Percentiles rank a stretch among this genome's conserved stretches.
These are phyloP conservation scores for Pulicaria dysenterica DNA, from an alignment of 129 eudicot genomes.

Conservation along the genomic window DNA sequence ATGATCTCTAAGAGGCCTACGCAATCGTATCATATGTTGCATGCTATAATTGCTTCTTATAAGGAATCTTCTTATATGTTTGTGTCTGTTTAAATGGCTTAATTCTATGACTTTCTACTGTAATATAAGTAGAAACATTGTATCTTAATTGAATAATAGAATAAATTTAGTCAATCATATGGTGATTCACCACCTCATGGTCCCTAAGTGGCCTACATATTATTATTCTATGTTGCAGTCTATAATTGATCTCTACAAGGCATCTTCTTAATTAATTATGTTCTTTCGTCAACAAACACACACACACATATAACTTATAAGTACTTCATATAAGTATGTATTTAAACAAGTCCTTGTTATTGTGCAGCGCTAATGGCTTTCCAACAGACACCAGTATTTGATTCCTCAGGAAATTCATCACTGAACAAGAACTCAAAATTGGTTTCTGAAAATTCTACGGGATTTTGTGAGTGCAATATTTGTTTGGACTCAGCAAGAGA, in stretches of 20 bases:
- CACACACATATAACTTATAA: not conserved
- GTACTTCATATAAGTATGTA: not conserved
- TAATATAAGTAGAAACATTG: not conserved
- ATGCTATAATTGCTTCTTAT: slow-evolving; percentile 17
- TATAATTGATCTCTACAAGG: slow-evolving; percentile 15
- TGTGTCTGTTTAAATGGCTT: not conserved
- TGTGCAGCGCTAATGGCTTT: slow-evolving; percentile 54
- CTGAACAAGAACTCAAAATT: slow-evolving; percentile 46
- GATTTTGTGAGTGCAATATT: slow-evolving; percentile 81
- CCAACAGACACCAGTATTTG: slow-evolving; percentile 39
- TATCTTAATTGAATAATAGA: not conserved
- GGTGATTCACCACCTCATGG: not conserved
- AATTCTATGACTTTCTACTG: not conserved
- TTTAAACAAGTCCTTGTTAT: slow-evolving; percentile 2
- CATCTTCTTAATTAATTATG: slow-evolving; percentile 13
- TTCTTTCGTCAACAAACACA: not conserved
- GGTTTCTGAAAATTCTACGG: slow-evolving; percentile 43
- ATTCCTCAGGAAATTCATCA: slow-evolving; percentile 35
- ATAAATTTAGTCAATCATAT: not conserved
- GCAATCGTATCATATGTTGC: slow-evolving; percentile 7
- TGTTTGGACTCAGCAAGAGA: slow-evolving; percentile 83
- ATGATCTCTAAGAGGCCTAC: slow-evolving; percentile 12
- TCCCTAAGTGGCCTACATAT: slow-evolving; percentile 14
- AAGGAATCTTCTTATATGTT: slow-evolving; percentile 20
- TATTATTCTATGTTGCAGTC: slow-evolving; percentile 19